Base-by-base conservation (phyloP, 345 rosid species). In the Hirschfeldia incana region DNA sequence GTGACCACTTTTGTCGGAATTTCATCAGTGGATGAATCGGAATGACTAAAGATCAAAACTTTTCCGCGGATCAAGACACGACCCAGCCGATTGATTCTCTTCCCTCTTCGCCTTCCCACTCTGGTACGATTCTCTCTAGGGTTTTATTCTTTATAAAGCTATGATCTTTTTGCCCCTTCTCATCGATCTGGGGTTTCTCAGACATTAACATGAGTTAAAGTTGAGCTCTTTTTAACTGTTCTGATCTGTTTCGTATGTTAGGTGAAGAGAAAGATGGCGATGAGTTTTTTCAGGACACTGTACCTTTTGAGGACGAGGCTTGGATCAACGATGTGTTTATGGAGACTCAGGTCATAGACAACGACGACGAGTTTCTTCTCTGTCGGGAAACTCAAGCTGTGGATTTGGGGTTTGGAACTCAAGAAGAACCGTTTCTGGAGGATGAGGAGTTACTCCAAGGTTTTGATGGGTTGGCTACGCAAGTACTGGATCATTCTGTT, bases 371-470 rank as follows among this genome's bases (percentile, higher is more conserved):
- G 1, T 64, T 81, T 73, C 73, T 76, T 76, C 68, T 75, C 9
- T 80, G 76, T 60, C 71, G 28, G 12, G 88, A 85, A 61, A 85
- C 86, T 49, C 88, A 83, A 80, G 80, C 73, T 60, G 10, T 85
- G 73, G 29, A 69, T 69, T 58, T 83, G 66, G 78, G 11, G 42
- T 82, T 57, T 62, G 82, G 69, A 63, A 57, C 69, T 2, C 82
- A 79, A 83, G 83, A 76, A 70, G 78, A 75, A 27, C 11, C 72
- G 26, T 0, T 78, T 59, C 75, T 60, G 1, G 75, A 80, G 4
- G 85, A 62, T 53, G 69, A 51, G 1, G 69, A 73, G 27, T 73
- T 72, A 1, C 46, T 81, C 12, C 72, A 76, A 60, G 67, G 51
- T 73, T 55, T 16, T 36, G 85, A 78, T 82, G 76, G 74, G 49